Evolutionary conservation across 2,329 filamentous ascomycete species (phyloP).

Genomic region (Neofusicoccum sp.): DNA sequence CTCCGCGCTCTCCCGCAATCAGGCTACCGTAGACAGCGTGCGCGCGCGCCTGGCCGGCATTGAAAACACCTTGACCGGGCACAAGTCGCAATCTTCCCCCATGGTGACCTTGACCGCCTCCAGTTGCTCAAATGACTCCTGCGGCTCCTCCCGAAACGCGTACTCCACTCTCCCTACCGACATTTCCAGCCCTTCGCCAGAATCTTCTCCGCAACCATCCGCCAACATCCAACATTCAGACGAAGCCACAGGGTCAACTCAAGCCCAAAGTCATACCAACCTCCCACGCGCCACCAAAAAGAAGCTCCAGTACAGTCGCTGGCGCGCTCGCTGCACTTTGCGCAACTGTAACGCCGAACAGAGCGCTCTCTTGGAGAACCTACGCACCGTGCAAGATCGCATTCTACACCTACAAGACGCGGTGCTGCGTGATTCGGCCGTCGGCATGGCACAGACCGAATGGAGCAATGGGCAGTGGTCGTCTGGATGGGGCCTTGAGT

Average conservation of each 20-base stretch:
- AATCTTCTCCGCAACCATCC: not conserved
- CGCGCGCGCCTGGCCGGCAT: constrained; percentile 1
- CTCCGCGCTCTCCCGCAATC: constrained; percentile 6
- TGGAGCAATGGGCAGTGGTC: not conserved
- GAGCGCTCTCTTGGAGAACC: constrained; percentile 5
- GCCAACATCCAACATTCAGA: not conserved
- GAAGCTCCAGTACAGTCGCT: constrained; percentile 17
- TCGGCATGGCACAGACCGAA: not conserved
- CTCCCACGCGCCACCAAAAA: constrained; percentile 9
- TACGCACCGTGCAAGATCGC: not conserved
- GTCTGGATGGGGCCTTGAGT: not conserved
- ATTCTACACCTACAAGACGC: constrained; percentile 7
- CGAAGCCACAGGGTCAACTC: not conserved
- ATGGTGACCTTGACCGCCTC: not conserved
- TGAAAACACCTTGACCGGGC: not conserved
- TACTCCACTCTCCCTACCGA: not conserved
- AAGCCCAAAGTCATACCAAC: not conserved
- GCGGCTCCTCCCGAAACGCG: not conserved
- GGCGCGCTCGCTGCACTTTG: constrained; percentile 11
- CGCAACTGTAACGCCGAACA: constrained; percentile 9
- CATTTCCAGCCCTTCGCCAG: not conserved
- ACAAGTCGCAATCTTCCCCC: not conserved
- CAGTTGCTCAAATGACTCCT: not conserved
- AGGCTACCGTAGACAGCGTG: constrained; percentile 8
- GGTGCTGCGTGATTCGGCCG: not conserved